Evolutionary conservation across 2,329 filamentous ascomycete species (phyloP).

Genomic region (Aspergillus amoenus): DNA sequence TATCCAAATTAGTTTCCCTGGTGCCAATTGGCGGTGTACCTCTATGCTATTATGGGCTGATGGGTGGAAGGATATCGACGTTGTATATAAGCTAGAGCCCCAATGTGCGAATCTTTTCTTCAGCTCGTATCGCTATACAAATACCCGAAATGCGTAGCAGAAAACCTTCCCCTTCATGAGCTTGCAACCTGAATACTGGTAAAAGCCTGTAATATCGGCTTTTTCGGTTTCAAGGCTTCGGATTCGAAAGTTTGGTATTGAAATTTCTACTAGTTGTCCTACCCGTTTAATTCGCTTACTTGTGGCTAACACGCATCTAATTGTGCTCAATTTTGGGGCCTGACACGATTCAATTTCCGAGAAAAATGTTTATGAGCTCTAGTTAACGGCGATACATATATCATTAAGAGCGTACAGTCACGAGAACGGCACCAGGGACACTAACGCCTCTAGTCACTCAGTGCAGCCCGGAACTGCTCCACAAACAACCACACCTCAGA

Average conservation of each 20-base stretch:
- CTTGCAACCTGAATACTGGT: neutral
- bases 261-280: no score
- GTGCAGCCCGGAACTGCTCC: slow-evolving; percentile 31
- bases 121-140: slow-evolving; percentile 11
- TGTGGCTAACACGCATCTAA: no score
- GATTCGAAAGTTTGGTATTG: no score
- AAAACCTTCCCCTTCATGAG: neutral
- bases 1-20: slow-evolving; percentile 16
- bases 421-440: neutral
- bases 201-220: no score
- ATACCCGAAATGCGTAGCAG: neutral
- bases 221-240: no score
- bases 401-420: neutral
- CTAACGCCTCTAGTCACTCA: slow-evolving; percentile 15
- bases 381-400: neutral
- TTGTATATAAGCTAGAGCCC: slow-evolving; percentile 40
- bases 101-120: slow-evolving; percentile 31
- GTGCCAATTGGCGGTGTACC: slow-evolving; percentile 34
- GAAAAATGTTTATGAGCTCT: neutral
- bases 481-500: slow-evolving; percentile 66
- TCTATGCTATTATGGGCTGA: slow-evolving; percentile 32
- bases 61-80: slow-evolving; percentile 29
- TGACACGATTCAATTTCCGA: no score
- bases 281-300: no score
- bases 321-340: no score